phyloP scores from a whole-genome alignment of 805 yeast genomes.

The Hanseniaspora taiwanica region DNA sequence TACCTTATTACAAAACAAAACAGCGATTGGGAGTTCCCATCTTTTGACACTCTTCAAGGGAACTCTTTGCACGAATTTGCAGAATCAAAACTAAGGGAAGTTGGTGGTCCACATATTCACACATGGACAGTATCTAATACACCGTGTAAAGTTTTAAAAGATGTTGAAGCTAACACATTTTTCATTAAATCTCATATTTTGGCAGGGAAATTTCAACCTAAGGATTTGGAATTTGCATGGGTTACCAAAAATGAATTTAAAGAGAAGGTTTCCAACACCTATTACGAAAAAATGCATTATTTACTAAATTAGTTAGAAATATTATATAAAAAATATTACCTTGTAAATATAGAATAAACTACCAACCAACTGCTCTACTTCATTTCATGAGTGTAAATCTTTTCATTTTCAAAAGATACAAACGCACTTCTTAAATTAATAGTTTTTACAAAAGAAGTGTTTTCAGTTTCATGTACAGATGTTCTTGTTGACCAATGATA shows the following conservation, averaged over 20 bases:
- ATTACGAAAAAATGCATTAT: slow-evolving; percentile 39
- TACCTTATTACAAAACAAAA: slow-evolving; percentile 51
- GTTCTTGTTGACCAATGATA: not conserved
- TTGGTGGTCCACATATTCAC: slow-evolving; percentile 69
- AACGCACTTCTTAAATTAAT: not conserved
- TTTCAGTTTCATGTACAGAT: not conserved
- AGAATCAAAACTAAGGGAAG: slow-evolving; percentile 50
- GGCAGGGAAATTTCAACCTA: slow-evolving; percentile 57
- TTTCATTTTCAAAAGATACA: not conserved
- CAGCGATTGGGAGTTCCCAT: slow-evolving; percentile 67
- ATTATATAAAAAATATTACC: no score
- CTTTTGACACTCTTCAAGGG: slow-evolving; percentile 35
- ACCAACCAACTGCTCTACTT: not conserved
- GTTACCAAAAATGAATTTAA: slow-evolving; percentile 66
- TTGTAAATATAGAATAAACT: not conserved
- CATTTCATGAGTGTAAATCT: not conserved
- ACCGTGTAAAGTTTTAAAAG: slow-evolving; percentile 60
- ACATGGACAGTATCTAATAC: slow-evolving; percentile 86
- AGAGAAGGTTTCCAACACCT: slow-evolving; percentile 36
- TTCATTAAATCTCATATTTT: slow-evolving; percentile 77
- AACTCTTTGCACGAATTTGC: slow-evolving; percentile 57
- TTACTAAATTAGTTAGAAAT: slow-evolving; percentile 26
- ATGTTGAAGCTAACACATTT: slow-evolving; percentile 35
- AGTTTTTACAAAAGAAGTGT: not conserved
- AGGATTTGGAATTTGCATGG: slow-evolving; percentile 57